Base-by-base conservation (phyloP, 768 basidiomycete genomes). In the Hypholoma sublateritium region DNA sequence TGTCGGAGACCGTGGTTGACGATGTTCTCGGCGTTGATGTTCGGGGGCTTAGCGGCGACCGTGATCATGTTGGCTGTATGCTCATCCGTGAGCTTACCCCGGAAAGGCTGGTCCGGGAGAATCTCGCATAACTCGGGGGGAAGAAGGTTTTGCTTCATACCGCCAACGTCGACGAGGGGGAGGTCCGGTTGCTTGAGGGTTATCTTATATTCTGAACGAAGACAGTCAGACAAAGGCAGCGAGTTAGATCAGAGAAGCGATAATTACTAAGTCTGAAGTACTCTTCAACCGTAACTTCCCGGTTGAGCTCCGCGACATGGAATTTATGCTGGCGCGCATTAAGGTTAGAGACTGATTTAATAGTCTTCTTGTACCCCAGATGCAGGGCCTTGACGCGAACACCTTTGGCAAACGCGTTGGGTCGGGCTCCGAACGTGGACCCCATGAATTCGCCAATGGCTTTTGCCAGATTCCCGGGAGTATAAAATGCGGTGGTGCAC, bases 121-220 rank as follows among this genome's bases (percentile, higher is more conserved):
- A 94, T 91, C 42, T 81, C 77, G 76, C 91, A 93, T 0, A 93
- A 39, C 69, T 93, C 91, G 0, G 88, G 74, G 0, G 91, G 91
- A 3, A 93, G 76, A 21, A 73, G 74, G 67, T 79, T 74, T 42
- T 69, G 35, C 60, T 78, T 81, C 57, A 70, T 66, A 11, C 78
- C 78, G 5, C 84, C 83, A 6, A 88, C 80, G 57, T 88, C 81
- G 39, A 89, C 77, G 9, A 87, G 75, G 0, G 80, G 84, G 48
- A 87, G 62, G 1, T 84, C 70, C 0, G 85, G 80, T 39, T 77
- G 58, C 22, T 68, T 67, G 7, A 93, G 65, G 0, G 55, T 77
- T 37, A 82, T 84, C 0, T 78, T 76, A 60, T 92, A 87, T 60
- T 89, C 91, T 92, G 58, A n/a, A 37, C 28, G 28, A 37, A 47